These are phyloP conservation scores for Penicillium paradoxum DNA, from an alignment of 495 filamentous ascomycete genomes.

Conservation along the genomic window DNA sequence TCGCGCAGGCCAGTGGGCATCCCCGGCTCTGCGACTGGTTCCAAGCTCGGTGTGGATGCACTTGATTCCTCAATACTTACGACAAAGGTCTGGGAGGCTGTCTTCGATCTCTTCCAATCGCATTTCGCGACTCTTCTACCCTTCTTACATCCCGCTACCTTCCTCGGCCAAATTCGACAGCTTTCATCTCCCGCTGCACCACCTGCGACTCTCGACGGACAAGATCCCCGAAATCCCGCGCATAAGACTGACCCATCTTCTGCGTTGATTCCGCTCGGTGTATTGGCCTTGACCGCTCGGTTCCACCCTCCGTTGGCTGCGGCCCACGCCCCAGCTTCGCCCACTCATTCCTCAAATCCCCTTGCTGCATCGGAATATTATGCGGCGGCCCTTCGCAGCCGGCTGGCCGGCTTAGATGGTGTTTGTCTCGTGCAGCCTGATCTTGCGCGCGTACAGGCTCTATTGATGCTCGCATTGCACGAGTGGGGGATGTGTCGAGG, in stretches of 20 bases:
- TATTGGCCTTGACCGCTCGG: conserved; percentile 73
- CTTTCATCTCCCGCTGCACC: conserved; percentile 29
- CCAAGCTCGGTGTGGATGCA: conserved; percentile 35
- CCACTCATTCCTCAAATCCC: conserved; percentile 50
- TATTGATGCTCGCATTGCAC: conserved; percentile 78
- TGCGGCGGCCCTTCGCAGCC: conserved; percentile 62
- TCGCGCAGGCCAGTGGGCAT: conserved; percentile 46
- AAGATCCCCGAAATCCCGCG: conserved; percentile 24
- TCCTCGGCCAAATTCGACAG: conserved; percentile 55
- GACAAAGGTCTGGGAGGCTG: conserved; percentile 61
- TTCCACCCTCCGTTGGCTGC: conserved; percentile 67
- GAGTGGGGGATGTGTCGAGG: conserved; percentile 81
- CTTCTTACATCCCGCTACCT: conserved; percentile 74
- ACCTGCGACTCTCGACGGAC: conserved; percentile 18
- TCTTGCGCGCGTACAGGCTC: conserved; percentile 68
- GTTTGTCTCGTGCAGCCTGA: conserved; percentile 51
- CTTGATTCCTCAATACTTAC: conserved; percentile 53
- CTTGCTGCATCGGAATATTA: conserved; percentile 73
- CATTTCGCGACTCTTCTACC: conserved; percentile 80
- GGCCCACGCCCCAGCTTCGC: conserved; percentile 52
- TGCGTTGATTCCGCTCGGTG: conserved; percentile 68
- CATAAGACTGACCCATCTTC: conserved; percentile 43
- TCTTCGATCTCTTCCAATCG: conserved; percentile 76
- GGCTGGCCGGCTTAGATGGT: conserved; percentile 52
- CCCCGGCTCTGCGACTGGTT: conserved; percentile 29